Percentiles rank a stretch among this genome's conserved stretches.
These are phyloP conservation scores for Cicer bijugum DNA, from an alignment of 306 rosid species.

Conservation along the genomic window DNA sequence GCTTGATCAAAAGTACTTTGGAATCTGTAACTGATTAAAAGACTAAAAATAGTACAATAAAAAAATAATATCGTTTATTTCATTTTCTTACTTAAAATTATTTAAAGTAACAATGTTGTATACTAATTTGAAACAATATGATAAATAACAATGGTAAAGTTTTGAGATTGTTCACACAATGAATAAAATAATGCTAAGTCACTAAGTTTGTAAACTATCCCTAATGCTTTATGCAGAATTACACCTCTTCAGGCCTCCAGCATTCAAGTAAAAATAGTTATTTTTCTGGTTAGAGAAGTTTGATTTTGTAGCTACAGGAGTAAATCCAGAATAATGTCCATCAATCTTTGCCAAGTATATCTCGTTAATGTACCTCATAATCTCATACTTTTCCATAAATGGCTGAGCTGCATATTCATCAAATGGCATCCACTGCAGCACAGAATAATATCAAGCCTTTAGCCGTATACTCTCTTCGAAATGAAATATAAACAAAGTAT, in stretches of 20 bases:
- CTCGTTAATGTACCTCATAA: constrained; percentile 48
- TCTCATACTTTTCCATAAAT: constrained; percentile 53
- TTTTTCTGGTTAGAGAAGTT: constrained; percentile 36
- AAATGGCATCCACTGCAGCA: constrained; percentile 87
- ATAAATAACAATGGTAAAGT: neutral
- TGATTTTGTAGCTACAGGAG: constrained; percentile 50
- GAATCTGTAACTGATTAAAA: too few species aligned
- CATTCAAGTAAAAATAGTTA: constrained; percentile 58
- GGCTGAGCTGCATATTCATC: constrained; percentile 72
- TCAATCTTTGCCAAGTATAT: constrained; percentile 61
- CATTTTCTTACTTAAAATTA: too few species aligned
- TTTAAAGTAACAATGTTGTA: too few species aligned
- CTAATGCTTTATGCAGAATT: constrained; percentile 41
- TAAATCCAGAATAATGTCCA: constrained; percentile 65
- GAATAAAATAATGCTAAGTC: constrained; percentile 37
- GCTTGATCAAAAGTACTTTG: too few species aligned
- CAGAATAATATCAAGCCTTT: constrained; percentile 26
- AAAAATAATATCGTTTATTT: too few species aligned
- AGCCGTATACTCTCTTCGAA: neutral
- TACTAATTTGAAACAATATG: too few species aligned
- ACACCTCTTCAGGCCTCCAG: constrained; percentile 48
- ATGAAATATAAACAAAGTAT: too few species aligned
- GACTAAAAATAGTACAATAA: too few species aligned
- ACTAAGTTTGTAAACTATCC: neutral
- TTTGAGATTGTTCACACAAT: constrained; percentile 20